Percentiles rank a stretch among this genome's conserved stretches.
Evolutionary conservation across 805 yeast genomes (phyloP).

Genomic region (Peterozyma toletana): DNA sequence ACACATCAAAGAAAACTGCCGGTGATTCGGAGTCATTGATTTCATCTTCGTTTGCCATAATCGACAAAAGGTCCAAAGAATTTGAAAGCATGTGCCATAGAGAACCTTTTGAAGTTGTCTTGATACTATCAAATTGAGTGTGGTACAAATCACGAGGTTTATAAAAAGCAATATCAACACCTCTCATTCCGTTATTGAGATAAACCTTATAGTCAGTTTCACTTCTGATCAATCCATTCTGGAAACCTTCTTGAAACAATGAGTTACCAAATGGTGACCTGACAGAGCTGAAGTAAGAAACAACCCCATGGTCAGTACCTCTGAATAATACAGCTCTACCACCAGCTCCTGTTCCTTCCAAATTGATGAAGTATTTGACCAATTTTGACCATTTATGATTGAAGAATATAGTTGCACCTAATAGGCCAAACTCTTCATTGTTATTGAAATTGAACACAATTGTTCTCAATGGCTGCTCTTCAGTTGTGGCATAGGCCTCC

Average conservation of each 20-base stretch:
- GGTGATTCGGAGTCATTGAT: slow-evolving; percentile 23
- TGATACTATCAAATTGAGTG: slow-evolving; percentile 64
- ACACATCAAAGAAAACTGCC: slow-evolving; percentile 61
- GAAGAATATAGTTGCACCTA: slow-evolving; percentile 73
- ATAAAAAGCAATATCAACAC: slow-evolving; percentile 85
- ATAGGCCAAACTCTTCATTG: slow-evolving; percentile 81
- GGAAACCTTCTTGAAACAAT: slow-evolving; percentile 78
- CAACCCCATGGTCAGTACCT: slow-evolving; percentile 72
- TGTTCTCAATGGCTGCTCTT: slow-evolving; percentile 57
- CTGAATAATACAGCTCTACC: slow-evolving; percentile 78
- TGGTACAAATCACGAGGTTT: slow-evolving; percentile 82
- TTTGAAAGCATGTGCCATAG: slow-evolving; percentile 81
- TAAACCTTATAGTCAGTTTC: slow-evolving; percentile 85
- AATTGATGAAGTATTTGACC: slow-evolving; percentile 62
- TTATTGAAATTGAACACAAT: slow-evolving; percentile 81
- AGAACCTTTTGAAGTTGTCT: slow-evolving; percentile 56
- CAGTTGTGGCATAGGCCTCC: slow-evolving; percentile 30
- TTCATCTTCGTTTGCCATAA: slow-evolving; percentile 34
- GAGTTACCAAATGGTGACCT: slow-evolving; percentile 73
- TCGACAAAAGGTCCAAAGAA: slow-evolving; percentile 50
- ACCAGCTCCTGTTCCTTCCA: slow-evolving; percentile 93
- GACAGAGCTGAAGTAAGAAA: slow-evolving; percentile 48
- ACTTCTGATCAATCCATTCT: slow-evolving; percentile 60
- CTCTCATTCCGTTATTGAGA: slow-evolving; percentile 60
- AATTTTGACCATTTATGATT: slow-evolving; percentile 64